phyloP scores from a whole-genome alignment of 805 yeast genomes.

The Kuraishia molischiana region DNA sequence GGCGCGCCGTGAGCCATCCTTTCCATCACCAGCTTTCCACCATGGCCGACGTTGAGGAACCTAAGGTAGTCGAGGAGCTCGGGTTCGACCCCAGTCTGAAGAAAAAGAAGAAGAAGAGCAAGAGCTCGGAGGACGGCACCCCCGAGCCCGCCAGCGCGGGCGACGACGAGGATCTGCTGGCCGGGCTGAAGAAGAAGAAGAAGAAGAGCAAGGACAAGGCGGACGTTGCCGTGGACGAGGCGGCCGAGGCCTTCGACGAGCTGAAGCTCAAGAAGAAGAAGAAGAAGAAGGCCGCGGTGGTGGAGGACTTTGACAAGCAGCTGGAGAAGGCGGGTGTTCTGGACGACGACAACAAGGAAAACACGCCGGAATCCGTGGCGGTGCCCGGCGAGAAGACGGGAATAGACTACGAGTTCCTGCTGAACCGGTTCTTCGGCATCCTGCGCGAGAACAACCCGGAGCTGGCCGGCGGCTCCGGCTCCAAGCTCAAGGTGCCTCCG shows the following conservation, averaged over 20 bases:
- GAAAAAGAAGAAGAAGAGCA: slow-evolving; percentile 68
- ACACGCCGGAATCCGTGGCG: slow-evolving; percentile 17
- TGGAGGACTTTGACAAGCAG: slow-evolving; percentile 80
- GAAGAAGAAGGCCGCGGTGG: slow-evolving; percentile 41
- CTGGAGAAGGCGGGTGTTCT: slow-evolving; percentile 85
- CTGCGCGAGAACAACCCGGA: slow-evolving; percentile 94
- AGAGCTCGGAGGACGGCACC: slow-evolving; percentile 25
- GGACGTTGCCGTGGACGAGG: slow-evolving; percentile 26
- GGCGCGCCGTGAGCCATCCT: no score
- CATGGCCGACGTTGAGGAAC: slow-evolving; percentile 15
- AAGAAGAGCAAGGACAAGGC: slow-evolving; percentile 48
- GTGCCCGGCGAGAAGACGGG: slow-evolving; percentile 15
- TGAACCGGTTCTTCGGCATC: slow-evolving; percentile 78
- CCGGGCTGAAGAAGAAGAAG: slow-evolving; percentile 80
- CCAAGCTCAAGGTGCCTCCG: slow-evolving; percentile 94
- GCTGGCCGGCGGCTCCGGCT: slow-evolving; percentile 90
- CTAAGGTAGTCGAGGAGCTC: slow-evolving; percentile 22
- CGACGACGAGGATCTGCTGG: slow-evolving; percentile 53
- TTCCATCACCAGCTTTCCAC: no score
- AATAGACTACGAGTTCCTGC: slow-evolving; percentile 52
- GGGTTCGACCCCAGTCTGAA: slow-evolving; percentile 71
- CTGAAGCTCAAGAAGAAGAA: slow-evolving; percentile 71
- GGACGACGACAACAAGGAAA: slow-evolving; percentile 29
- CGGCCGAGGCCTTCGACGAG: slow-evolving; percentile 59
- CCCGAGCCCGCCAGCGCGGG: slow-evolving; percentile 18